Evolutionary conservation across 2,329 filamentous ascomycete species (phyloP).

Genomic region (Trichophyton mentagrophytes): DNA sequence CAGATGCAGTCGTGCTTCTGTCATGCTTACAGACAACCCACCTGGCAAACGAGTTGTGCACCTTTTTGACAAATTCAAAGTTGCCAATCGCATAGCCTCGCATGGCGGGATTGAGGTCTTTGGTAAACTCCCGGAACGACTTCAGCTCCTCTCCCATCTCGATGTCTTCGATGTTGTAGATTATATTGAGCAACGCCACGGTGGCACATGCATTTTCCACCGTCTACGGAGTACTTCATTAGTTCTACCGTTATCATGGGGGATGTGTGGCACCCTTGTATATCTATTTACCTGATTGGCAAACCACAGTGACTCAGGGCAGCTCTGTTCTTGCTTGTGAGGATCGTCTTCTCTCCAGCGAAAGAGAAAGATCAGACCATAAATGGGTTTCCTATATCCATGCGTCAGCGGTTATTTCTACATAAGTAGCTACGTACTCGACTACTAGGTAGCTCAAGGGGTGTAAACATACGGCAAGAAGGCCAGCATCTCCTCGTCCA

Average conservation of each 20-base stretch:
- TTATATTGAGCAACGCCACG: conserved; percentile 82
- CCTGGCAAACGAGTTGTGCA: conserved; percentile 81
- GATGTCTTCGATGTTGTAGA: conserved; percentile 65
- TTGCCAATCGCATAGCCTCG: conserved; percentile 64
- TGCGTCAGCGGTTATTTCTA: conserved; percentile 6
- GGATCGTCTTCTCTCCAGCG: conserved; percentile 51
- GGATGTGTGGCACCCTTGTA: neutral
- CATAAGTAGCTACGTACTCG: too few relatives aligned
- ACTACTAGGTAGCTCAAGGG: neutral
- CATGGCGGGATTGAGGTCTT: conserved; percentile 53
- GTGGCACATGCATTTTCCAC: conserved; percentile 78
- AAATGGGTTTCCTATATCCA: conserved; percentile 51
- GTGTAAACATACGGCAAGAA: conserved; percentile 44
- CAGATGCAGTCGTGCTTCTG: neutral
- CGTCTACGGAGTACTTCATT: conserved; percentile 39
- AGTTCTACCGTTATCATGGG: neutral
- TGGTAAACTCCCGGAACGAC: conserved; percentile 61
- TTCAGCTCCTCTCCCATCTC: conserved; percentile 57
- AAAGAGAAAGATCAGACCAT: conserved; percentile 83
- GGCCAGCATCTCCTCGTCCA: conserved; percentile 53
- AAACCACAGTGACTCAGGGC: conserved; percentile 68
- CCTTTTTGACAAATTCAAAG: conserved; percentile 62
- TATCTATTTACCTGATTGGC: conserved; percentile 59
- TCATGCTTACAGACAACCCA: conserved; percentile 21
- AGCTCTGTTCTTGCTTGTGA: conserved; percentile 40